These are phyloP conservation scores for Plectosphaerella sp. DNA, from an alignment of 2,329 filamentous ascomycete species.

Conservation along the genomic window DNA sequence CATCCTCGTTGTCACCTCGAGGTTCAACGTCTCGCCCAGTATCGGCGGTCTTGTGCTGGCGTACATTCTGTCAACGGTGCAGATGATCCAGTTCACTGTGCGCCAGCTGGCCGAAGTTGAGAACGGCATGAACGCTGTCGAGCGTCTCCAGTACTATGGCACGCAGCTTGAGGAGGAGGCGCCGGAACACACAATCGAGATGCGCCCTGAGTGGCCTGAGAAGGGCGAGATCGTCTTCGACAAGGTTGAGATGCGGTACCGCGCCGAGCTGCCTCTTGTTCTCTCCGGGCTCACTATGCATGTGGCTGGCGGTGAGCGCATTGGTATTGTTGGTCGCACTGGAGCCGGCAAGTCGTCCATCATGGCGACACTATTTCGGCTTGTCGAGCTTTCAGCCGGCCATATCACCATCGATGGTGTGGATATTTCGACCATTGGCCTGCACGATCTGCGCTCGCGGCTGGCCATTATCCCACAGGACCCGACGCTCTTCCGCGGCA, in stretches of 20 bases:
- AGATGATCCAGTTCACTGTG: constrained; percentile 94
- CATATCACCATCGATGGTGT: constrained; percentile 62
- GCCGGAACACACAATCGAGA: constrained; percentile 69
- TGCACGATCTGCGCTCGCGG: constrained; percentile 70
- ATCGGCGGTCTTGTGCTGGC: constrained; percentile 85
- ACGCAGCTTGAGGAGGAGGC: constrained; percentile 85
- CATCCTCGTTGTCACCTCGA: constrained; percentile 86
- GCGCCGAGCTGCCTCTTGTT: constrained; percentile 66
- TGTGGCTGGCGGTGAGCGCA: constrained; percentile 69
- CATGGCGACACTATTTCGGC: constrained; percentile 76
- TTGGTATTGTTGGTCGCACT: constrained; percentile 77
- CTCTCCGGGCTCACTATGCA: constrained; percentile 68
- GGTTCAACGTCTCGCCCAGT: constrained; percentile 79
- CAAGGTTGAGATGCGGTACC: constrained; percentile 75
- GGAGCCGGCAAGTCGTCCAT: constrained; percentile 81
- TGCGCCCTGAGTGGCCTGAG: constrained; percentile 77
- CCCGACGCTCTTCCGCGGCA: constrained; percentile 77
- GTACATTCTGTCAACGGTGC: constrained; percentile 89
- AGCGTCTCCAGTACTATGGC: constrained; percentile 87
- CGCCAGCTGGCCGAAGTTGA: constrained; percentile 92
- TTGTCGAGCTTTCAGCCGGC: constrained; percentile 61
- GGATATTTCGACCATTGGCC: constrained; percentile 68
- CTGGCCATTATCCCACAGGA: constrained; percentile 83
- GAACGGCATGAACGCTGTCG: constrained; percentile 96
- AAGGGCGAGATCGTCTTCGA: constrained; percentile 76